These are phyloP conservation scores for Raphanus sativus DNA, from an alignment of 345 rosid species.

Conservation along the genomic window DNA sequence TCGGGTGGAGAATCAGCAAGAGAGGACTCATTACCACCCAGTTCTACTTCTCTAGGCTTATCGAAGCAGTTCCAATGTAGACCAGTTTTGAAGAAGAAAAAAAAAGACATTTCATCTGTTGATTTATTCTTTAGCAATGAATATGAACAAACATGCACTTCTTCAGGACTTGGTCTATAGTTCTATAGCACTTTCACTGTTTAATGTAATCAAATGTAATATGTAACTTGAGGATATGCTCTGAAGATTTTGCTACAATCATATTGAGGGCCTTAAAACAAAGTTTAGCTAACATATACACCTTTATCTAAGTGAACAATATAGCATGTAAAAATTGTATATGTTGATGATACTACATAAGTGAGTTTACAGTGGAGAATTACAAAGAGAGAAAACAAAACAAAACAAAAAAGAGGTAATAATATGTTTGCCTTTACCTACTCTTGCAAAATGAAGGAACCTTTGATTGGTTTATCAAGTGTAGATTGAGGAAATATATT, in stretches of 20 bases:
- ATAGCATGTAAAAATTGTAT: neutral
- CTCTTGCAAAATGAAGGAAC: slow-evolving; percentile 79
- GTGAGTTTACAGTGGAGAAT: slow-evolving; percentile 1
- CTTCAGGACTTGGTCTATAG: neutral
- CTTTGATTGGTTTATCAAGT: slow-evolving; percentile 68
- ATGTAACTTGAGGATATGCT: neutral
- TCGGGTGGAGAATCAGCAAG: slow-evolving; percentile 85
- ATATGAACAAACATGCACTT: slow-evolving; percentile 3
- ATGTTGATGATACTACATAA: neutral
- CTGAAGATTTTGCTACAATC: neutral
- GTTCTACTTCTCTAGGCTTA: slow-evolving; percentile 80
- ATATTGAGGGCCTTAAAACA: neutral
- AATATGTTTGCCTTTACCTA: slow-evolving; percentile 22
- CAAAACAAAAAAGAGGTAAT: neutral
- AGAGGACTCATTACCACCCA: slow-evolving; percentile 75
- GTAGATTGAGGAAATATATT: slow-evolving; percentile 53
- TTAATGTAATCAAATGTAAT: neutral
- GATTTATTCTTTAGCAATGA: neutral
- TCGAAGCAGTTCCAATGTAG: slow-evolving; percentile 79
- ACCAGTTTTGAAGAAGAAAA: neutral
- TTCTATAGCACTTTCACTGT: slow-evolving; percentile 8
- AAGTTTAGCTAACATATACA: neutral
- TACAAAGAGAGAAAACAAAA: neutral
- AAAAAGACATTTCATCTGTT: neutral
- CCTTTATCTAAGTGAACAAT: neutral